Base-by-base conservation (phyloP, 441 rosid species). In the Pelargonium citronellum region DNA sequence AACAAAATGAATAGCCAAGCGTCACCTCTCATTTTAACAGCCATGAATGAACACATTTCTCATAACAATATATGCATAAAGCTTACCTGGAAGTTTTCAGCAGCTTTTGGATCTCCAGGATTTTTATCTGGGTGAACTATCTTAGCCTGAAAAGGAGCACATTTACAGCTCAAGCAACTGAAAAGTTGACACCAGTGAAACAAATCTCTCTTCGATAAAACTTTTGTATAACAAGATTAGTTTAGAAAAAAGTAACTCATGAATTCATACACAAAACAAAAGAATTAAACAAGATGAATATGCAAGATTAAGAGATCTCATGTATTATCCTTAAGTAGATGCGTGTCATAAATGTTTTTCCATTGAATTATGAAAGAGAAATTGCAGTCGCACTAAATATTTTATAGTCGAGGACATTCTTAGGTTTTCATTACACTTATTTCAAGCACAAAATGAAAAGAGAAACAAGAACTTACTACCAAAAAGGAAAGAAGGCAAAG, bases 41-140 rank as follows among this genome's bases (percentile, higher is more conserved):
- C 15, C 0, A 17, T 4, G 58, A 51, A 51, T 51, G 3, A 60
- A 20, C 8, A 3, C 30, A 20, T 58, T 62, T 22, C 34, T 62
- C 39, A 22, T n/a, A 1, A 34, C 1, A 68, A 11, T 15, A 34
- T 16, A 11, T 13, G 15, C 43, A 6, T 44, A 53, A 68, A 71
- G 60, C 74, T 71, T 49, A 89, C 99, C 92, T 90, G 96, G 80
- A 95, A 95, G 73, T 89, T 95, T 75, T 75, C 83, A 3, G 96
- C 96, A 74, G 97, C 97, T 75, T 82, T 87, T 43, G 96, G 92
- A 79, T 89, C 97, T 37, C 83, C 87, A 43, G 82, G 94, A 83
- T 91, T 95, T 86, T 91, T 95, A 78, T 95, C 99, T 30, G 97
- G 99, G 72, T 95, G 96, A 71, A 95, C 97, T 77, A 76, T 63